A percentile compares a stretch with the other conserved stretches of the same genome.
These are phyloP conservation scores for Colletotrichum spaethianum DNA, from an alignment of 2,329 filamentous ascomycete genomes.

Conservation along the genomic window DNA sequence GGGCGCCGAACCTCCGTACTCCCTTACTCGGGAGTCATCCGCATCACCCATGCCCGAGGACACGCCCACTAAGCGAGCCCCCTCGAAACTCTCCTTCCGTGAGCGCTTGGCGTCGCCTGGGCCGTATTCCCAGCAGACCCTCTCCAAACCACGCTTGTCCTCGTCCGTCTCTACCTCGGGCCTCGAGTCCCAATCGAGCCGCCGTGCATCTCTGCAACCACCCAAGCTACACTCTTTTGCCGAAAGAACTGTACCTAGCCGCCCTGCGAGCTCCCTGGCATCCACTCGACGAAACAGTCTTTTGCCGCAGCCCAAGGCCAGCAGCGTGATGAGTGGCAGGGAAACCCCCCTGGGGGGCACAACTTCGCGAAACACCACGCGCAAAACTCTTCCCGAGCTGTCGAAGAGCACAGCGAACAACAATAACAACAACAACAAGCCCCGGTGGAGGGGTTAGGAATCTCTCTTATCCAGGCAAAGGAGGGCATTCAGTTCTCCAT, in stretches of 20 bases:
- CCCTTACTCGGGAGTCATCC: slow-evolving; percentile 60
- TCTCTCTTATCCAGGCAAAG: slow-evolving; percentile 13
- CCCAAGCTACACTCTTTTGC: slow-evolving; percentile 52
- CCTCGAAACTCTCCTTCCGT: slow-evolving; percentile 66
- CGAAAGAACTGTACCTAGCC: slow-evolving; percentile 51
- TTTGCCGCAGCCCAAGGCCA: slow-evolving; percentile 63
- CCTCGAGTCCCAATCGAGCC: slow-evolving; percentile 52
- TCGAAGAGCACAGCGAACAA: slow-evolving; percentile 51
- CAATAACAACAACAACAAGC: slow-evolving; percentile 63
- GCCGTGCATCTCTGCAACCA: slow-evolving; percentile 69
- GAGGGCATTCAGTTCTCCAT: slow-evolving; percentile 3
- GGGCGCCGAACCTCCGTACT: slow-evolving; percentile 64
- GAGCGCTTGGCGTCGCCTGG: slow-evolving; percentile 67
- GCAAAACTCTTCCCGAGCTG: slow-evolving; percentile 51
- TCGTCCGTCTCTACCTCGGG: slow-evolving; percentile 61
- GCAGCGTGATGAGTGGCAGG: slow-evolving; percentile 57
- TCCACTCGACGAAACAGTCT: slow-evolving; percentile 66
- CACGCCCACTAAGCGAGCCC: slow-evolving; percentile 60
- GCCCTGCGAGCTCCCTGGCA: slow-evolving; percentile 72
- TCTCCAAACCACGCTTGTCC: slow-evolving; percentile 61
- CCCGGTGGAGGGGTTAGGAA: slow-evolving; percentile 63
- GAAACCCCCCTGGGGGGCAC: slow-evolving; percentile 64
- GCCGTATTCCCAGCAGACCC: slow-evolving; percentile 61
- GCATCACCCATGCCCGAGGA: slow-evolving; percentile 63
- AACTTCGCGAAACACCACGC: slow-evolving; percentile 61